Base-by-base conservation (phyloP, 2,329 filamentous ascomycete genomes). In the Sporothrix euskadiensis region DNA sequence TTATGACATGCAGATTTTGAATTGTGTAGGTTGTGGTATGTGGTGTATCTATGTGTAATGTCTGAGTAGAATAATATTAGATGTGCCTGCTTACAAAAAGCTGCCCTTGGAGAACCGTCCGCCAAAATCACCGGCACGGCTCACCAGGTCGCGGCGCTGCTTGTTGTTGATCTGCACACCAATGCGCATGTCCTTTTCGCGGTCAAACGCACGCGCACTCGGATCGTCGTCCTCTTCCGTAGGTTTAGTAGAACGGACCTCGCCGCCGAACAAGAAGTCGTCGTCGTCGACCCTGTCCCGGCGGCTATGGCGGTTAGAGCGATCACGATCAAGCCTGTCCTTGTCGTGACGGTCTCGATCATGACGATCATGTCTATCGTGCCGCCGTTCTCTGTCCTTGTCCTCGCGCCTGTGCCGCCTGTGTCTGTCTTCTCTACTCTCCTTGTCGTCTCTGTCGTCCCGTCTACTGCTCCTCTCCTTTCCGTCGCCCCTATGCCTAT, bases 151-250 rank as follows among this genome's bases (percentile, higher is more conserved):
- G 78, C 89, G 89, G 77, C 91, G 89, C 83, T 97, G 90, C 49
- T 90, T 86, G 76, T 90, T 85, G 35, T 90, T 91, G 71, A 98
- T 89, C 78, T 88, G 89, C 22, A 89, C 88, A 9, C 91, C 91
- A 2, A 93, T 83, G 54, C 89, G 91, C 89, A 98, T 97, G 81
- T 98, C 96, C 84, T 98, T 98, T 81, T 98, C 93, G 75, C 90
- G 88, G 83, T 98, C 94, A 82, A 98, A 98, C 0, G 89, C 91
- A 75, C 95, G 87, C 82, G 92, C 91, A 81, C 94, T 97, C 0
- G 96, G 95, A 80, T 98, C 94, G 82, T 98, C 95, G 30, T 96
- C 93, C 76, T 93, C 89, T n/a, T 61, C 22, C 19, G 35, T 65
- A 2, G 66, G 14, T 16, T 41, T 69, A 1, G 65, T 44, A 1